Conservation (phyloP, 2,329 filamentous ascomycete genomes). For the Ceratocystis destructans region DNA sequence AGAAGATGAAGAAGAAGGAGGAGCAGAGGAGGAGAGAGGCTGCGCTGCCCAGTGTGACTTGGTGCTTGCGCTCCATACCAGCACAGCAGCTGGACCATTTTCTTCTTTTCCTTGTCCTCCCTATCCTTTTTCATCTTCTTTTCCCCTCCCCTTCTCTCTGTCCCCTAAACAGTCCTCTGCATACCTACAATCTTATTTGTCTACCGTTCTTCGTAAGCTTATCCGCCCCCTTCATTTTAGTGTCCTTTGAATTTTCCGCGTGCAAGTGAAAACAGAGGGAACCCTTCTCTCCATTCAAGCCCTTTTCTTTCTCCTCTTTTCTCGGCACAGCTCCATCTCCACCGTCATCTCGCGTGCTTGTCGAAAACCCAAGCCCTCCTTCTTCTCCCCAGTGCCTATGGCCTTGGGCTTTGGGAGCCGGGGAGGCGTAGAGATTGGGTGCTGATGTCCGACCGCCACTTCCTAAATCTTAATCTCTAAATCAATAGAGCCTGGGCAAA, state of each 20-base stretch:
- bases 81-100: too few relatives aligned
- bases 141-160: background rate
- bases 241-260: background rate
- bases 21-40: background rate
- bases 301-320: background rate
- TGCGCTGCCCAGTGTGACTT: background rate
- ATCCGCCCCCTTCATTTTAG: background rate
- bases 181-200: background rate
- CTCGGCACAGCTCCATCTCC: background rate
- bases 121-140: background rate
- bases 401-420: background rate
- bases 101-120: constrained; percentile 1
- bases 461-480: too few relatives aligned
- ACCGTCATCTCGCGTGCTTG: background rate
- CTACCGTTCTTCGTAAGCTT: background rate
- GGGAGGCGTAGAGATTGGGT: background rate
- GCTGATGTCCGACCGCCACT: background rate
- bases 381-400: background rate
- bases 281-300: background rate
- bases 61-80: too few relatives aligned
- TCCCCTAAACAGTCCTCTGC: too few relatives aligned
- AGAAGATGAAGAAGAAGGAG: background rate
- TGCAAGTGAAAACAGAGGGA: background rate
- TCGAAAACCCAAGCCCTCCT: background rate
- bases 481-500: background rate